phyloP scores from a whole-genome alignment of 768 basidiomycete genomes.

The Terana coerulea region DNA sequence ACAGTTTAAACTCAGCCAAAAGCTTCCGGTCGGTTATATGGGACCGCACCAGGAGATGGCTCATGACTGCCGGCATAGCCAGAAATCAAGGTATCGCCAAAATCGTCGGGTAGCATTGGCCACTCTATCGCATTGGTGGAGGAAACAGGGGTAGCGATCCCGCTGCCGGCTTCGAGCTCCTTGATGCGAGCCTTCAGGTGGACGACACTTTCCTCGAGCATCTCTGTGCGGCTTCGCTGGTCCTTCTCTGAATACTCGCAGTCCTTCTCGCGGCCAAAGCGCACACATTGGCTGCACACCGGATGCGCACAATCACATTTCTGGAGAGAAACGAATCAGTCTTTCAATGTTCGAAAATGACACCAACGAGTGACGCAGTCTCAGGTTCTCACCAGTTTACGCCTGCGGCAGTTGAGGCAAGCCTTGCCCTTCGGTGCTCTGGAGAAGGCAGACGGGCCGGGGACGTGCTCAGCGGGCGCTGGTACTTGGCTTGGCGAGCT shows the following conservation, averaged over 20 bases:
- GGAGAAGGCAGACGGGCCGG: constrained; percentile 8
- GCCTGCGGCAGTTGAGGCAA: constrained; percentile 24
- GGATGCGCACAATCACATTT: constrained; percentile 68
- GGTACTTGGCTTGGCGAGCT: neutral
- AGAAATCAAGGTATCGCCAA: too few species aligned
- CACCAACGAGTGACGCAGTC: neutral
- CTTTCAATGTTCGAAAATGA: neutral
- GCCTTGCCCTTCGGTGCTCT: constrained; percentile 25
- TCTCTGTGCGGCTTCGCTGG: constrained; percentile 55
- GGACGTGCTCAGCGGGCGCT: constrained; percentile 7
- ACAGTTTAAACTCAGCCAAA: too few species aligned
- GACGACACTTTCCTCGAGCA: constrained; percentile 57
- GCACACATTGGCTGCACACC: constrained; percentile 59
- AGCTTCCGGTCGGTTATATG: too few species aligned
- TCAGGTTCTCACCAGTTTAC: constrained; percentile 20
- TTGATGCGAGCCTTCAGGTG: constrained; percentile 51
- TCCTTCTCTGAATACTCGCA: constrained; percentile 72
- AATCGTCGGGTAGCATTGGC: too few species aligned
- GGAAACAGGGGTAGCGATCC: too few species aligned
- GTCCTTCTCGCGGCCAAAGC: constrained; percentile 47
- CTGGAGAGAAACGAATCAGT: constrained; percentile 27
- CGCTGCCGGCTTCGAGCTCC: constrained; percentile 19
- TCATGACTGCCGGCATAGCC: too few species aligned
- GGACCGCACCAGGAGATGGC: too few species aligned
- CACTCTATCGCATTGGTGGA: too few species aligned